Evolutionary conservation across 2,329 filamentous ascomycete species (phyloP), one percentile per base, ranked within the genome.

Genomic region (Cytospora piceicola): DNA sequence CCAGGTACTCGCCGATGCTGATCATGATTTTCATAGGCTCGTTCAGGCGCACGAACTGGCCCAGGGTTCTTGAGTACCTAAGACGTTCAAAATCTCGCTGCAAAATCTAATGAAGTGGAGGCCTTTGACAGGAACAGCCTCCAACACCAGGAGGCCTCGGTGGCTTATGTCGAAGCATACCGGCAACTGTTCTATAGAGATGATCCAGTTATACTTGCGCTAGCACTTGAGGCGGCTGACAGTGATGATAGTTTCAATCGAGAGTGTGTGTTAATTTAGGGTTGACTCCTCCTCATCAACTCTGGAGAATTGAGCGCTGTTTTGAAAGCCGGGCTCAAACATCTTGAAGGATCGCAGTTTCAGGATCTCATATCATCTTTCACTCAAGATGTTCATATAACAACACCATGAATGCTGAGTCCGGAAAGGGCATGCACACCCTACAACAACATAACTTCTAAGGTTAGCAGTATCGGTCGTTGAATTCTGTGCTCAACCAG

Each of bases 21-120:
- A 22, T 39, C 61, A 30, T 30, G 39, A 5, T 12, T 34, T 46
- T 36, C 59, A 15, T n/a, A 46, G 29, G 51, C 59, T 42, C n/a
- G 14, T 34, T 39, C 51, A 61, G 49, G 56, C 52, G 51, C 39
- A 32, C 56, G 52, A 29, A 39, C 60, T 62, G 52, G 53, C 36
- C 49, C 52, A n/a, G 49, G 39, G 36, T 7, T n/a, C 60, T 20
- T 54, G 36, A 62, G 52, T 29, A 20, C 4, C 17, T 4, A 42
- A n/a, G 39, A 20, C 17, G 8, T 15, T 42, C 39, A 4, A 42
- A 7, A 42, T 42, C 39, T 20, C 17, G 15, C 39, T 42, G 15
- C 39, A 42, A 36, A 42, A 8, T 24, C 8, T 4, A 4, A 14
- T 49, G 9, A 11, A 49, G 46, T 49, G 46, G 46, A 24, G 7